These are phyloP conservation scores for Hypseocharis bilobata DNA, from an alignment of 441 rosid species.

Conservation along the genomic window DNA sequence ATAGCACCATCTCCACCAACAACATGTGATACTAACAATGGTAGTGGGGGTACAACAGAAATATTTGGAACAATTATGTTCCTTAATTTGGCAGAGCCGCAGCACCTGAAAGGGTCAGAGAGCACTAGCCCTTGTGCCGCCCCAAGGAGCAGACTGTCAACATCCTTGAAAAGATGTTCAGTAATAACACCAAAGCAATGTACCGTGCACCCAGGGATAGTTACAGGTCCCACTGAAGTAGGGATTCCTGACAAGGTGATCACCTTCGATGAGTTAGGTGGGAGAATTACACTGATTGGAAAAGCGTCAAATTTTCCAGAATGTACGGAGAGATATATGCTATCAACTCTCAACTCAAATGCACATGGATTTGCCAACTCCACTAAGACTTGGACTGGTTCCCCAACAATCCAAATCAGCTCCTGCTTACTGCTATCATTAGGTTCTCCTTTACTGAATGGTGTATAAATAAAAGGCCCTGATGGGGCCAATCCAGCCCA, in stretches of 20 bases:
- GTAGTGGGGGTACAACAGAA: constrained; percentile 68
- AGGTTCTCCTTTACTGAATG: constrained; percentile 86
- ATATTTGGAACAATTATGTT: constrained; percentile 69
- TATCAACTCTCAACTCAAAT: constrained; percentile 78
- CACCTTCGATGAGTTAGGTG: constrained; percentile 92
- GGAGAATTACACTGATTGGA: constrained; percentile 77
- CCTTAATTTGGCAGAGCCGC: constrained; percentile 78
- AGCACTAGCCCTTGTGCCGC: constrained; percentile 97
- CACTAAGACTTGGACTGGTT: constrained; percentile 90
- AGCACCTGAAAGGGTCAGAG: constrained; percentile 89
- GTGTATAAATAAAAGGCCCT: constrained; percentile 97
- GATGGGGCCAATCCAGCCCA: constrained; percentile 91
- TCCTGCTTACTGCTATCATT: constrained; percentile 72
- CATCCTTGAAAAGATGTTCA: constrained; percentile 83
- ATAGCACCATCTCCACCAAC: constrained; percentile 89
- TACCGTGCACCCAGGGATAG: constrained; percentile 77
- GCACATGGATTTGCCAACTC: constrained; percentile 98
- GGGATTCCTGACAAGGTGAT: constrained; percentile 86
- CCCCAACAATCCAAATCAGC: constrained; percentile 84
- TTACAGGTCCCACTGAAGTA: constrained; percentile 64
- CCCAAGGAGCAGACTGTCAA: constrained; percentile 88
- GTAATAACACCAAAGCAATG: constrained; percentile 95
- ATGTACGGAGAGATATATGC: constrained; percentile 77
- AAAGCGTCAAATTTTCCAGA: constrained; percentile 83
- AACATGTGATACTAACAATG: constrained; percentile 66